These are phyloP conservation scores for Pythium pyrilobum DNA, from an alignment of 352 stramenopile species.

Conservation along the genomic window DNA sequence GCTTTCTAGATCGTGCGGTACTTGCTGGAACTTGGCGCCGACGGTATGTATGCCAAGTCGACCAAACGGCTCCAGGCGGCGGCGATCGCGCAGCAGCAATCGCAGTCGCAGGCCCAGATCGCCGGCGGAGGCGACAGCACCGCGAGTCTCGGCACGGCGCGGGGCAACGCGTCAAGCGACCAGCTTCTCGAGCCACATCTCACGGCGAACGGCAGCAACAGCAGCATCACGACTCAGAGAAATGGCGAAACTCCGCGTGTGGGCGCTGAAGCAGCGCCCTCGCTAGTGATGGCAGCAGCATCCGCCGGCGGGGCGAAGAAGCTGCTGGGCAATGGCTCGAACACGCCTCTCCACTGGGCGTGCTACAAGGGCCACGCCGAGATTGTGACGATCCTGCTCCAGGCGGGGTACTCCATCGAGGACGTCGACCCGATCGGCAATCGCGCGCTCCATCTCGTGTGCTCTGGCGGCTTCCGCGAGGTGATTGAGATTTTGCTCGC, in stretches of 20 bases:
- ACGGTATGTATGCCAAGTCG: constrained; percentile 62
- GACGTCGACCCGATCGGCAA: constrained; percentile 68
- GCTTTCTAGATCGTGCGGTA: constrained; percentile 44
- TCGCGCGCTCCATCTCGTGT: constrained; percentile 65
- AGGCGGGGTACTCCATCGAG: constrained; percentile 60
- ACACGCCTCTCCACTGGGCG: constrained; percentile 84
- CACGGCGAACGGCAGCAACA: constrained; percentile 6
- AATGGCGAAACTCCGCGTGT: not conserved
- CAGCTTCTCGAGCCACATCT: constrained; percentile 11
- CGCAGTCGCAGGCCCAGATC: not conserved
- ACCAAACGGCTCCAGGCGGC: constrained; percentile 14
- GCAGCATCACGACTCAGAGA: constrained; percentile 1
- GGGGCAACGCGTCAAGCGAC: not conserved
- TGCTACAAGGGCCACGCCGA: constrained; percentile 75
- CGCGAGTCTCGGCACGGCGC: constrained; percentile 1
- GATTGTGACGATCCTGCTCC: constrained; percentile 61
- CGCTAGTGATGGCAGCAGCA: not conserved
- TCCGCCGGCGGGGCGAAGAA: constrained; percentile 1
- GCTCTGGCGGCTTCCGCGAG: constrained; percentile 56
- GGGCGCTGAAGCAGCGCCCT: not conserved
- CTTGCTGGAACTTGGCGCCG: constrained; percentile 61
- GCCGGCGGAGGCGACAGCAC: constrained; percentile 10
- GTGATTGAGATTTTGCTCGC: constrained; percentile 69
- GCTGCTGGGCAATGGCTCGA: constrained; percentile 26
- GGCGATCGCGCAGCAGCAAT: not conserved